These are phyloP conservation scores for Prasinococcaceae sp. DNA, from an alignment of 139 green algal genomes.

Conservation along the genomic window DNA sequence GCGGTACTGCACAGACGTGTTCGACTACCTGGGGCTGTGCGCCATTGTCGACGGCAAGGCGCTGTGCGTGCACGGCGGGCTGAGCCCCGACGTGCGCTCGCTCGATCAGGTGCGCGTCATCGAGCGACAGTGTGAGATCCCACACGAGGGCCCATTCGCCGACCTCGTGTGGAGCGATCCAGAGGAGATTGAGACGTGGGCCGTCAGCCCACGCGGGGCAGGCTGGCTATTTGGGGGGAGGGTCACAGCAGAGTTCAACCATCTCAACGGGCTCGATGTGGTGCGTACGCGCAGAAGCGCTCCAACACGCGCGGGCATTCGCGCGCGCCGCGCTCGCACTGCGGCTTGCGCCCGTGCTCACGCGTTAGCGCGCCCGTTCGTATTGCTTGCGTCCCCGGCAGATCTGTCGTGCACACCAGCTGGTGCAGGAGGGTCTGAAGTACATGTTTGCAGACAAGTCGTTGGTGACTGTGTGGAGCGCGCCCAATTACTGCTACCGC, in stretches of 20 bases:
- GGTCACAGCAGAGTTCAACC: conserved; percentile 88
- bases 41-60: conserved; percentile 84
- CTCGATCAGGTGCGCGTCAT: conserved; percentile 96
- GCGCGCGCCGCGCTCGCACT: too few relatives aligned
- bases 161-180: conserved; percentile 99
- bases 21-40: conserved; percentile 92
- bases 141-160: conserved; percentile 67
- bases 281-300: too few relatives aligned
- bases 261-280: too few relatives aligned
- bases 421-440: conserved; percentile 95
- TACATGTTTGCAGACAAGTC: conserved; percentile 88
- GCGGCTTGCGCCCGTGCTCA: too few relatives aligned
- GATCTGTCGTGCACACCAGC: conserved; percentile 92
- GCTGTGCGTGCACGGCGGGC: conserved; percentile 91
- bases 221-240: conserved; percentile 91
- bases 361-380: too few relatives aligned
- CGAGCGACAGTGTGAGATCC: conserved; percentile 92
- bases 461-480: conserved; percentile 93
- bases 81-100: conserved; percentile 87
- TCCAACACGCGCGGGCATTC: too few relatives aligned
- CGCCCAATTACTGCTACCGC: conserved; percentile 99
- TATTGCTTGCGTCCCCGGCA: too few relatives aligned
- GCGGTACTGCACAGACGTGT: conserved; percentile 98
- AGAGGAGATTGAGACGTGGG: conserved; percentile 97
- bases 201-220: conserved; percentile 73